Conservation (phyloP, 768 basidiomycete genomes). For the Flagelloscypha sp. region DNA sequence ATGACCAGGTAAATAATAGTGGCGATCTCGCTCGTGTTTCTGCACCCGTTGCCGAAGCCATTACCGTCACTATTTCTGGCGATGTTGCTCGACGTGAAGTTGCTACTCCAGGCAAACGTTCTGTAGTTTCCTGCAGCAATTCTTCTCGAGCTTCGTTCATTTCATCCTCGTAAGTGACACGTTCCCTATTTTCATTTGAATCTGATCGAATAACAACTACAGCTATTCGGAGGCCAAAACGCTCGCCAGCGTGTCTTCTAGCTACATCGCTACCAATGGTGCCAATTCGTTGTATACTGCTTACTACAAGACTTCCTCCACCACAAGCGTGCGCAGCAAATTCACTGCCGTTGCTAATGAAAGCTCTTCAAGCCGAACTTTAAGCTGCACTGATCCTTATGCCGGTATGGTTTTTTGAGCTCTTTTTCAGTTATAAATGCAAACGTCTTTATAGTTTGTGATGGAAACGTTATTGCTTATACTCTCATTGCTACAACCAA, state of each 20-base stretch:
- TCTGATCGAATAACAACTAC: no score
- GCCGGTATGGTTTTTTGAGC: no score
- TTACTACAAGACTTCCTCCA: conserved; percentile 28
- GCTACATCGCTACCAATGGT: conserved; percentile 29
- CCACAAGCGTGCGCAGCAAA: conserved; percentile 25
- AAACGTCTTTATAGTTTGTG: no score
- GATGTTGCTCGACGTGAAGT: conserved; percentile 27
- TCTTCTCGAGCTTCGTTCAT: conserved; percentile 30
- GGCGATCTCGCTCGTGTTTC: conserved; percentile 20
- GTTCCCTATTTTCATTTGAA: no score
- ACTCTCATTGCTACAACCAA: conserved; percentile 36
- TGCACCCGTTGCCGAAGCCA: conserved; percentile 16
- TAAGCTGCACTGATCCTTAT: no score
- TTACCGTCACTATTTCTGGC: conserved; percentile 27
- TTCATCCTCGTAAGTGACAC: conserved; percentile 29
- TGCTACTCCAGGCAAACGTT: conserved; percentile 25
- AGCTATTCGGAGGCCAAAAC: conserved; percentile 34
- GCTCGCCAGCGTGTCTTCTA: conserved; percentile 24
- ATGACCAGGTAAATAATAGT: conserved; percentile 11
- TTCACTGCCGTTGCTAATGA: conserved; percentile 33
- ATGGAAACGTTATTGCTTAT: conserved; percentile 41
- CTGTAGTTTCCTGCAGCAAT: conserved; percentile 29
- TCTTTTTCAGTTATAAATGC: no score
- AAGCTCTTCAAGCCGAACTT: conserved; percentile 30
- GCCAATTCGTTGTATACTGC: conserved; percentile 30